Conservation (phyloP, 306 rosid species). For the Vicia sativa region DNA sequence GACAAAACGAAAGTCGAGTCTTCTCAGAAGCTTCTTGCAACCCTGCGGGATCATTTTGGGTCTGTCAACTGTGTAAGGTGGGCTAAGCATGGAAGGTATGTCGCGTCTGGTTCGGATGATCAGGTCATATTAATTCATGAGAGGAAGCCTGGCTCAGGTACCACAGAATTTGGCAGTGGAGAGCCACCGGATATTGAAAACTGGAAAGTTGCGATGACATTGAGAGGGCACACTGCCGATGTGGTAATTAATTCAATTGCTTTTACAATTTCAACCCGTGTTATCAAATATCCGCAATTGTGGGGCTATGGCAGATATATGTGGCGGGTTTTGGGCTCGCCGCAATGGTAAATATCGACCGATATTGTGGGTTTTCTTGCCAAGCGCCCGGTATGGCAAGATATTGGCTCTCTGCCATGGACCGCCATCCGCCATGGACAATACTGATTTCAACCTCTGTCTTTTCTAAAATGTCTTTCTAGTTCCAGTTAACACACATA, state of each 20-base stretch:
- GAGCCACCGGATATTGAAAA: slow-evolving; percentile 98
- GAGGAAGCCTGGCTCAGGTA: slow-evolving; percentile 99
- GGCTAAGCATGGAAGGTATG: slow-evolving; percentile 92
- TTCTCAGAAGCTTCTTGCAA: slow-evolving; percentile 91
- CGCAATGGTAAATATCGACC: no score
- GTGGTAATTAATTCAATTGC: slow-evolving; percentile 92
- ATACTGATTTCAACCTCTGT: no score
- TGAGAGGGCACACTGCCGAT: slow-evolving; percentile 99
- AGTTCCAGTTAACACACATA: slow-evolving; percentile 19
- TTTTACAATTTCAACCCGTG: slow-evolving; percentile 31
- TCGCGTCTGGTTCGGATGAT: slow-evolving; percentile 98
- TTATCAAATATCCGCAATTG: no score
- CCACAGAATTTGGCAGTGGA: slow-evolving; percentile 98
- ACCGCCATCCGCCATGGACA: no score
- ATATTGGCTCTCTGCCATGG: no score
- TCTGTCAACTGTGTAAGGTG: slow-evolving; percentile 99
- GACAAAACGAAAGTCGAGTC: slow-evolving; percentile 65
- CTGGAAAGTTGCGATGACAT: slow-evolving; percentile 95
- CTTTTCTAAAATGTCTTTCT: slow-evolving; percentile 11
- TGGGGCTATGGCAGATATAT: no score
- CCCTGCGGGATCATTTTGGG: slow-evolving; percentile 96
- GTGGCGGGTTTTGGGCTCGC: no score
- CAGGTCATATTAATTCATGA: slow-evolving; percentile 93
- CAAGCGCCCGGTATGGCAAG: no score
- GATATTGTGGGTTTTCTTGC: no score